phyloP scores from a whole-genome alignment of 768 basidiomycete species.

The Leccinum arenicola region DNA sequence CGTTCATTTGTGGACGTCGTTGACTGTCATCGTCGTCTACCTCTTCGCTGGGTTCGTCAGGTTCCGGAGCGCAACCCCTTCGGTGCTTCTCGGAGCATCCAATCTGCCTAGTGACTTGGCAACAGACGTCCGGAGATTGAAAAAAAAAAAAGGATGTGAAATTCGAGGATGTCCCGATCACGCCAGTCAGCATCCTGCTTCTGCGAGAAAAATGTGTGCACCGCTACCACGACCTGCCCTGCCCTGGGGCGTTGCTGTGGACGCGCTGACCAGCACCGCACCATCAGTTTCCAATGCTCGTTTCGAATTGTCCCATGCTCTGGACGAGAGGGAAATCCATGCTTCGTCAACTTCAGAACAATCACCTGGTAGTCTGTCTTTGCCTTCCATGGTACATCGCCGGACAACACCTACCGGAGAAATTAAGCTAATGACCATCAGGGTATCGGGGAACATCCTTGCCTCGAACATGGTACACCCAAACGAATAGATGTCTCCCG shows the following conservation, averaged over 20 bases:
- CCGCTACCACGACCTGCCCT: neutral
- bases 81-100: no score
- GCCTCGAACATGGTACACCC: conserved; percentile 5
- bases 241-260: neutral
- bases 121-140: no score
- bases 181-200: no score
- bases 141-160: no score
- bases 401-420: neutral
- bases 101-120: no score
- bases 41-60: no score
- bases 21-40: no score
- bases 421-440: no score
- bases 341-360: neutral
- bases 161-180: no score
- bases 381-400: neutral
- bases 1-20: no score
- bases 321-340: neutral
- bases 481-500: conserved; percentile 4
- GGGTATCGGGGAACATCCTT: no score
- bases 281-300: conserved; percentile 3
- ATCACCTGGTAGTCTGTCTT: neutral
- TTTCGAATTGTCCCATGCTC: neutral
- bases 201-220: neutral
- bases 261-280: neutral
- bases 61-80: no score